Conservation (phyloP, 768 basidiomycete species). For the Antrodiella citrinella region DNA sequence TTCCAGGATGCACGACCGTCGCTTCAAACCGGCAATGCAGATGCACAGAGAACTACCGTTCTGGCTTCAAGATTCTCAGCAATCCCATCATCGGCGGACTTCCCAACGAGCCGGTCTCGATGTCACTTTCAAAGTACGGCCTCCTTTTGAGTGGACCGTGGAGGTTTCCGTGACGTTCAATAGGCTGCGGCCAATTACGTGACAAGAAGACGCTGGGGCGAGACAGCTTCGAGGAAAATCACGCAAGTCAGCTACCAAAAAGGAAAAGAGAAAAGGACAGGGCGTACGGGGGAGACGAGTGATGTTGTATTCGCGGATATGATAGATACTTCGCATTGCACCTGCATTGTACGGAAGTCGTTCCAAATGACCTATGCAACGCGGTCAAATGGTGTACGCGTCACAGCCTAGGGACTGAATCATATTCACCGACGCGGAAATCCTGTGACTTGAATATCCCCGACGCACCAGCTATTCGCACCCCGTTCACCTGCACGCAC, state of each 20-base stretch:
- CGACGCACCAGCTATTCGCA: constrained; percentile 84
- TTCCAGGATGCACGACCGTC: constrained; percentile 29
- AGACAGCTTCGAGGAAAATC: constrained; percentile 36
- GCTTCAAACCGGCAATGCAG: constrained; percentile 86
- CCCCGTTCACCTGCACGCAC: constrained; percentile 77
- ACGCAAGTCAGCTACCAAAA: neutral
- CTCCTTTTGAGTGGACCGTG: constrained; percentile 61
- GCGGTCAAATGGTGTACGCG: neutral
- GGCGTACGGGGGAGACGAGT: constrained; percentile 59
- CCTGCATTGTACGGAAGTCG: constrained; percentile 69
- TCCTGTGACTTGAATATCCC: constrained; percentile 84
- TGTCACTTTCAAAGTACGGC: constrained; percentile 67
- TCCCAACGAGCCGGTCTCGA: constrained; percentile 66
- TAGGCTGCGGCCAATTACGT: constrained; percentile 91
- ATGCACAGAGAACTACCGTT: constrained; percentile 93
- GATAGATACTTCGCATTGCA: constrained; percentile 79
- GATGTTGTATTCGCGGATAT: constrained; percentile 81
- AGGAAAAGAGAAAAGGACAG: neutral
- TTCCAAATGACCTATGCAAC: constrained; percentile 63
- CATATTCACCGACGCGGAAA: constrained; percentile 52
- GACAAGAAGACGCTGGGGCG: constrained; percentile 77
- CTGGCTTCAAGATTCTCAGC: constrained; percentile 60
- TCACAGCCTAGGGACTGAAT: too few species aligned
- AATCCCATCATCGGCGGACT: constrained; percentile 83
- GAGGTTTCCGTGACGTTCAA: constrained; percentile 76